Base-by-base conservation (phyloP, 305 asterid species). In the Fraxinus albicans region DNA sequence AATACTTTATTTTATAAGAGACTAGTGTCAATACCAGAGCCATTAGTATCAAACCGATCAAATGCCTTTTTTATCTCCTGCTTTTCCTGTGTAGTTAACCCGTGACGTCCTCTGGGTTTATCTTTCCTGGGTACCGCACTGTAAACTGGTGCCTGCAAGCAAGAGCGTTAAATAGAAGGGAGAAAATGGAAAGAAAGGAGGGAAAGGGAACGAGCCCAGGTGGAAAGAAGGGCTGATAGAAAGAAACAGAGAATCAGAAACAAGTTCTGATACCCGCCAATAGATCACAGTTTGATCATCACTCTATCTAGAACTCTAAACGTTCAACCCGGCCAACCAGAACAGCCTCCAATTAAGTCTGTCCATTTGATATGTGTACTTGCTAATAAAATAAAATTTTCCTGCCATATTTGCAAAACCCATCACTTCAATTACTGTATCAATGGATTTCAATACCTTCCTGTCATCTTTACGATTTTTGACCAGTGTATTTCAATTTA, bases 21-120 rank as follows among this genome's bases (percentile, higher is more conserved):
- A 58, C 27, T 55, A 9, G 73, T 9, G 73, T 25, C 73, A 42
- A 63, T 91, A 95, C 99, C 97, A 81, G 97, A 93, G 87, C 93
- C 93, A 92, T 93, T 98, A 3, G 99, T 94, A 84, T 94, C 98
- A 82, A 93, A 94, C 75, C 90, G 93, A 65, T 94, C 98, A 81
- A 95, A 95, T 13, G 99, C 99, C 85, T 95, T 97, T 85, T 83
- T 92, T 27, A 95, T 94, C 93, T 95, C 98, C 91, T 95, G 97
- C 87, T 82, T 91, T 83, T 93, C 94, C 87, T 94, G 97, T 65
- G 82, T 90, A 17, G 90, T 90, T 85, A 95, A 84, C 38, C 96
- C 97, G 25, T 87, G 96, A 77, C 96, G 96, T 50, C 93, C 94
- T 87, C 90, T 90, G 3, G 96, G 94, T 78, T 95, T 93, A 15